phyloP scores from a whole-genome alignment of 2,329 filamentous ascomycete genomes.

The Venturia pyrina region DNA sequence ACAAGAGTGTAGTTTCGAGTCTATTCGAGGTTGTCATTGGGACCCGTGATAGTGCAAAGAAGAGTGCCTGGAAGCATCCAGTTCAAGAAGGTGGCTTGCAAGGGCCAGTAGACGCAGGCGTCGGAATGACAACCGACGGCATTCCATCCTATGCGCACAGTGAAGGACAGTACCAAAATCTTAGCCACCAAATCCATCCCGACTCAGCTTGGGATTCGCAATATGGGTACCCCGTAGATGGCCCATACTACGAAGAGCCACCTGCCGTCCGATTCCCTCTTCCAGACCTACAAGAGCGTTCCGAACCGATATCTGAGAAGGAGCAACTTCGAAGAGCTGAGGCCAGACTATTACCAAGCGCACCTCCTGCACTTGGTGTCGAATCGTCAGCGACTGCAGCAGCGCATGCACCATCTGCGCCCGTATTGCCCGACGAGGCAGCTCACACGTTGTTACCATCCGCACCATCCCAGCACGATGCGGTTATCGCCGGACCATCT shows the following conservation, averaged over 20 bases:
- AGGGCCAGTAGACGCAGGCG: not conserved
- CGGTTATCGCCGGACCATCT: constrained; percentile 18
- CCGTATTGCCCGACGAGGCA: constrained; percentile 13
- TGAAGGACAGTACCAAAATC: not conserved
- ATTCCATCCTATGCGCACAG: not conserved
- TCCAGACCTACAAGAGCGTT: constrained; percentile 25
- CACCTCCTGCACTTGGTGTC: constrained; percentile 49
- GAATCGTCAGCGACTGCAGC: constrained; percentile 30
- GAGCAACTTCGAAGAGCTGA: constrained; percentile 70
- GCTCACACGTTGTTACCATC: not conserved
- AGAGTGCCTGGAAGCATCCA: constrained; percentile 22
- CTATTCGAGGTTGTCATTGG: constrained; percentile 82
- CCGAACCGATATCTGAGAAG: constrained; percentile 68
- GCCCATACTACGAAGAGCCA: not conserved
- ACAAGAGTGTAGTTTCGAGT: constrained; percentile 85
- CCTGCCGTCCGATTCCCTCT: constrained; percentile 1
- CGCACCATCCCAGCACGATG: constrained; percentile 1
- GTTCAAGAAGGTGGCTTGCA: not conserved
- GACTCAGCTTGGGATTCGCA: not conserved
- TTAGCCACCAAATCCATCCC: not conserved
- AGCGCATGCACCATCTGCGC: constrained; percentile 26
- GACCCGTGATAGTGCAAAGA: constrained; percentile 62
- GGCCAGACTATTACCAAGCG: constrained; percentile 68
- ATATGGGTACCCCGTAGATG: not conserved
- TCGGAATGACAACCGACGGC: not conserved